These are phyloP conservation scores for Gymnopus androsaceus DNA, from an alignment of 1,284 basidiomycete genomes.

Conservation along the genomic window DNA sequence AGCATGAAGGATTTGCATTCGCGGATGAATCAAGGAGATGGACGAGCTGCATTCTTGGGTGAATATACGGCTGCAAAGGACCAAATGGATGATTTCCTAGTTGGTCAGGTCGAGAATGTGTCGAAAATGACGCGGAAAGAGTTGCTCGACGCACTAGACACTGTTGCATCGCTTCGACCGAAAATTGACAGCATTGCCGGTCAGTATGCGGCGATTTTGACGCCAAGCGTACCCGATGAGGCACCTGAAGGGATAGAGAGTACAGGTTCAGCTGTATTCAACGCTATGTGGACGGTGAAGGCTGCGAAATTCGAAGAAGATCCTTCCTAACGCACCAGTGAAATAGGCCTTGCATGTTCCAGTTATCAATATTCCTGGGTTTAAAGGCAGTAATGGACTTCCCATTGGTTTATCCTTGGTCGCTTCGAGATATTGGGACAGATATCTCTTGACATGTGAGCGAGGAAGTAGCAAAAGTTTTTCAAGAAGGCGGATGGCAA, in stretches of 20 bases:
- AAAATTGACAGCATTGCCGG: slow-evolving; percentile 19
- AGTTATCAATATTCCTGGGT: slow-evolving; percentile 23
- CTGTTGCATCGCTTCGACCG: slow-evolving; percentile 19
- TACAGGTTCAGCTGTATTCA: slow-evolving; percentile 19
- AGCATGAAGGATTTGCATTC: slow-evolving; percentile 8
- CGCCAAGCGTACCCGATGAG: slow-evolving; percentile 19
- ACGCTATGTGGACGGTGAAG: slow-evolving; percentile 23
- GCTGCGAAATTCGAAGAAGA: not conserved
- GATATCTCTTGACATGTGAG: slow-evolving; percentile 17
- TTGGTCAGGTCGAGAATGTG: slow-evolving; percentile 18
- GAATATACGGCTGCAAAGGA: slow-evolving; percentile 20
- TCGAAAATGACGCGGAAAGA: slow-evolving; percentile 11
- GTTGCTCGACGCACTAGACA: slow-evolving; percentile 18
- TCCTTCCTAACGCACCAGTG: not conserved
- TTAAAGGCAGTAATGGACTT: slow-evolving; percentile 21
- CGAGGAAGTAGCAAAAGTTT: slow-evolving; percentile 17
- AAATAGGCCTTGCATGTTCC: slow-evolving; percentile 21
- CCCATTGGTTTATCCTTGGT: slow-evolving; percentile 23
- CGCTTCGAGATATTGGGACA: slow-evolving; percentile 18
- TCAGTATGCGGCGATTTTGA: slow-evolving; percentile 20
- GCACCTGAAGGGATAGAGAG: slow-evolving; percentile 18
- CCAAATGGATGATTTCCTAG: slow-evolving; percentile 16
- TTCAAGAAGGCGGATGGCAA: slow-evolving; percentile 19
- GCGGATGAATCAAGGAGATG: slow-evolving; percentile 16
- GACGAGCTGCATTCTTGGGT: slow-evolving; percentile 14